Conservation (phyloP, 306 rosid genomes). For the Heteromeles arbutifolia region DNA sequence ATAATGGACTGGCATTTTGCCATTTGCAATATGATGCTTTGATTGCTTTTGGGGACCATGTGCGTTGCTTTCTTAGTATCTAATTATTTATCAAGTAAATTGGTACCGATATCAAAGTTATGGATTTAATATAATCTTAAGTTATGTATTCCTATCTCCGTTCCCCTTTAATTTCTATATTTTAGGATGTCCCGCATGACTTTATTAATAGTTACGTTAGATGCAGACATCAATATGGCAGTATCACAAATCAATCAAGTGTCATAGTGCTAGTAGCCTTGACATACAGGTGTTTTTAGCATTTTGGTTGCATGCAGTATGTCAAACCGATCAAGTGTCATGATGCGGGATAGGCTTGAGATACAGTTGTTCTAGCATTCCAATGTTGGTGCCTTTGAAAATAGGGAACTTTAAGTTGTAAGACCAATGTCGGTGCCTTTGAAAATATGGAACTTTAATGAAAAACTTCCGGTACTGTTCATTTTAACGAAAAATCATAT, state of each 20-base stretch:
- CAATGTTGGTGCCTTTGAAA: neutral
- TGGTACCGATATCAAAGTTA: neutral
- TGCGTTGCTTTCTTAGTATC: neutral
- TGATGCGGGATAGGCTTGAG: neutral
- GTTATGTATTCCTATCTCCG: too few species aligned
- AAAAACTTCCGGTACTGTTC: too few species aligned
- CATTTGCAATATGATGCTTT: neutral
- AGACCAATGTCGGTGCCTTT: too few species aligned
- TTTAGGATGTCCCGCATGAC: neutral
- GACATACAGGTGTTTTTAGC: neutral
- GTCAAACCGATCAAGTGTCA: too few species aligned
- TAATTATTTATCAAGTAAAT: neutral
- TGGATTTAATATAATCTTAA: neutral
- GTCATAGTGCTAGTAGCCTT: neutral
- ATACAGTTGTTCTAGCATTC: neutral
- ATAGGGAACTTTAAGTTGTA: too few species aligned
- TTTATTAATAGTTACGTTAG: neutral
- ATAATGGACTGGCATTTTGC: conserved; percentile 8
- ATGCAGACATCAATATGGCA: neutral
- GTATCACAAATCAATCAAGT: too few species aligned
- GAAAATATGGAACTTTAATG: too few species aligned
- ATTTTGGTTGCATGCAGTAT: too few species aligned
- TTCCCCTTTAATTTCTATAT: neutral
- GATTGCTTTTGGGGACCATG: neutral
- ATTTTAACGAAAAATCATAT: too few species aligned